Conservation (phyloP, 2,329 filamentous ascomycete genomes). For the Diaporthe aspalathi region DNA sequence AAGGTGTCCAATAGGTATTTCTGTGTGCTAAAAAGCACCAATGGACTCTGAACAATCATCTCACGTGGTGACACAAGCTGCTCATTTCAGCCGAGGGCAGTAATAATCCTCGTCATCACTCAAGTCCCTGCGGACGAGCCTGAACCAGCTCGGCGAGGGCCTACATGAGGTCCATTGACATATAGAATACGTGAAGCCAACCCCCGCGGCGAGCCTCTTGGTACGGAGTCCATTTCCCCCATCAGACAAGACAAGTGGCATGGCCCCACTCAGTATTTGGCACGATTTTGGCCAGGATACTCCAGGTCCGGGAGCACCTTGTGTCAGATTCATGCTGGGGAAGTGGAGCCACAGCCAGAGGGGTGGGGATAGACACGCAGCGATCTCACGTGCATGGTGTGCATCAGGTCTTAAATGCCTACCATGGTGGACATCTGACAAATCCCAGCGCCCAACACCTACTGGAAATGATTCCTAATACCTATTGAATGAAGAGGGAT, state of each 20-base stretch:
- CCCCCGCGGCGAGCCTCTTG: background rate
- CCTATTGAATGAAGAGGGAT: too few relatives aligned
- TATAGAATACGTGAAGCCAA: background rate
- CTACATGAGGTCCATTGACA: background rate
- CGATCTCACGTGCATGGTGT: too few relatives aligned
- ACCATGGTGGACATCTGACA: too few relatives aligned
- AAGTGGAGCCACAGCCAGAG: background rate
- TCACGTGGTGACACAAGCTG: background rate
- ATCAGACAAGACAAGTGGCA: background rate
- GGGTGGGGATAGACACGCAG: background rate
- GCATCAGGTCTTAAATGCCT: too few relatives aligned
- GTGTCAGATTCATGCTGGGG: background rate
- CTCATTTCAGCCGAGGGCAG: background rate
- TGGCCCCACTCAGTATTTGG: background rate
- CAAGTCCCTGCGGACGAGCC: background rate
- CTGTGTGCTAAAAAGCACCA: background rate
- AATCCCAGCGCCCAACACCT: too few relatives aligned
- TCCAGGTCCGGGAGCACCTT: background rate
- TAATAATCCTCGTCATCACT: too few relatives aligned
- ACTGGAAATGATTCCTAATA: too few relatives aligned
- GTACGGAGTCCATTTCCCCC: background rate
- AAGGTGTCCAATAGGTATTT: background rate
- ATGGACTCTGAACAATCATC: background rate
- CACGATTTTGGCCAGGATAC: background rate
- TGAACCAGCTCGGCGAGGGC: background rate